phyloP scores from a whole-genome alignment of 495 filamentous ascomycete genomes.

The Penicillium odoratum region DNA sequence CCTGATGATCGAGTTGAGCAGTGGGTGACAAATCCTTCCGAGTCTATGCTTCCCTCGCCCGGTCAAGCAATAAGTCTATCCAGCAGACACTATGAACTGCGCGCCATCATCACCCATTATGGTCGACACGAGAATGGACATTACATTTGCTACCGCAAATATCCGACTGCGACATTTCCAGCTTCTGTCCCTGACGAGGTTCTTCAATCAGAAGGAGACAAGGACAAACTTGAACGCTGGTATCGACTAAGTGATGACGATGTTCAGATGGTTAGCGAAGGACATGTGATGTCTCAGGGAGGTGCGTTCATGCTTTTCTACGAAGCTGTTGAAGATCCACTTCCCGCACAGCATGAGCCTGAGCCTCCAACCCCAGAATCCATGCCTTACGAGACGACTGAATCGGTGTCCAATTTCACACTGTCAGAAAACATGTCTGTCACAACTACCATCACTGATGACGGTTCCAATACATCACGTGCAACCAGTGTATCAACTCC shows the following conservation, averaged over 20 bases:
- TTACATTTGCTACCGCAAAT: constrained; percentile 85
- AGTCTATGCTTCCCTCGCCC: constrained; percentile 64
- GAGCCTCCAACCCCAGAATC: background rate
- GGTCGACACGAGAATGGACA: constrained; percentile 94
- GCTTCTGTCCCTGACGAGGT: constrained; percentile 39
- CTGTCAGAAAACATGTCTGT: constrained; percentile 35
- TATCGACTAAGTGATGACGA: constrained; percentile 86
- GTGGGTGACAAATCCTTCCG: constrained; percentile 64
- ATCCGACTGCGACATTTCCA: constrained; percentile 44
- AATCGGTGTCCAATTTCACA: constrained; percentile 24
- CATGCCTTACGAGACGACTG: constrained; percentile 15
- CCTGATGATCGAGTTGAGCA: constrained; percentile 51
- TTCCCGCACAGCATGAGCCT: background rate
- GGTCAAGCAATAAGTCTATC: constrained; percentile 32
- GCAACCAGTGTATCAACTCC: constrained; percentile 37
- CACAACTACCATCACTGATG: constrained; percentile 32
- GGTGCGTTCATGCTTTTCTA: constrained; percentile 98
- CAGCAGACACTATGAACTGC: constrained; percentile 73
- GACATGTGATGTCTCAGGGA: constrained; percentile 70
- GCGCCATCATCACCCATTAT: constrained; percentile 84
- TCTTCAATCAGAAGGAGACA: constrained; percentile 36
- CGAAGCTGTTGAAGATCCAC: constrained; percentile 49
- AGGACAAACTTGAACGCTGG: constrained; percentile 58
- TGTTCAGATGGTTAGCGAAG: constrained; percentile 71
- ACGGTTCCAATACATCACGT: constrained; percentile 31